Evolutionary conservation across 345 rosid species (phyloP), one percentile per base, ranked within the genome.

Genomic region (Eucalyptus albens): DNA sequence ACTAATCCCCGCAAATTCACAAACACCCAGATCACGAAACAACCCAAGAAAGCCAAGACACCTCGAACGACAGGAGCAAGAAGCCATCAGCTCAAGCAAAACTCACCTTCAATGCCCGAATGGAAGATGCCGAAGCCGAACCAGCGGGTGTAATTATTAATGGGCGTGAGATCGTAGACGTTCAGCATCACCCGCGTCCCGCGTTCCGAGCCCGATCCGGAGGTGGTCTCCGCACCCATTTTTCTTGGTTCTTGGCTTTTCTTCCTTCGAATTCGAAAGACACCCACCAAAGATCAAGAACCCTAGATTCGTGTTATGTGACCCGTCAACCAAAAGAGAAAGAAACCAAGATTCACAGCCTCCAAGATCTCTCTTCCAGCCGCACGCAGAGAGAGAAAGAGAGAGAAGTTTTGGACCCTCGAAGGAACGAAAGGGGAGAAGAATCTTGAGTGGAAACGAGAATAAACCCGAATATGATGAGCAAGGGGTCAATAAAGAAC

Each of bases 51-150:
- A 67, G 50, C 45, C 47, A 53, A 81, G 5, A 47, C 60, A n/a
- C 53, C 5, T 69, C 86, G 81, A 42, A 62, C 86, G 5, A 10
- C 45, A 26, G 82, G 56, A 11, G 47, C 2, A 26, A 27, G 13
- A 86, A 37, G 16, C 12, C 51, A 22, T n/a, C 33, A 40, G n/a
- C 50, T 82, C 77, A 67, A 27, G 86, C 47, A 60, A 37, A 10
- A 15, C 11, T 45, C 60, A 97, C 99, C 99, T 96, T 97, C 96
- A 92, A 97, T 94, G 90, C 98, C 99, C 22, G 99, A 96, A 92
- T 97, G 99, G 89, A 94, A 97, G 37, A 97, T 94, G 50, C 99
- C 99, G 56, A 97, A 94, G 81, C 99, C 99, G 89, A 97, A 90
- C 99, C 98, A 97, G 92, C 91, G 92, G 86, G 94, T 94, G 91